Evolutionary conservation across 2,329 filamentous ascomycete species (phyloP), one percentile per base, ranked within the genome.

Genomic region (Raffaelea ambrosiae): DNA sequence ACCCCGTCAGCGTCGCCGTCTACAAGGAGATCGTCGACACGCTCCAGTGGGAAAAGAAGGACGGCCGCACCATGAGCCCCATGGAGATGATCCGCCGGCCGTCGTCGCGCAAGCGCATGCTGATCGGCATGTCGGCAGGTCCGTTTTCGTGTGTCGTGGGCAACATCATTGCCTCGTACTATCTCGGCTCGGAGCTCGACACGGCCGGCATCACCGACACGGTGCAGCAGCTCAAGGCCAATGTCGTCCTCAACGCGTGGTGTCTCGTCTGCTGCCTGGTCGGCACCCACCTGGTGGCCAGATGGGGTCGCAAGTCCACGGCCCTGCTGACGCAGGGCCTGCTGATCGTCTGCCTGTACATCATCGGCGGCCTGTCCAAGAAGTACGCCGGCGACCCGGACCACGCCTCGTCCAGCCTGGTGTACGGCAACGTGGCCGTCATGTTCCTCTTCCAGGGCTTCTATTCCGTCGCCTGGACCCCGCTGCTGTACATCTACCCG

Each of bases 21-120:
- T 70, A 63, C 58, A 66, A 68, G 49, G 67, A 72, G 53, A 76
- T 76, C 35, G 53, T 66, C n/a, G 69, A 72, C 47, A 69, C 70
- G 8, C 56, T 71, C 13, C 62, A 64, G 41, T 71, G 62, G 61
- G 70, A 72, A 51, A 71, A 67, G 54, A 65, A 68, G 46, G 59
- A 61, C 43, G 63, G 62, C 7, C 57, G 61, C 18, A 63, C 57
- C 5, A 57, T 69, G 57, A 64, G 59, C 22, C 56, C 62, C 2
- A 57, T 58, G 23, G 49, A 70, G 49, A 63, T 68, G 35, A 51
- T 66, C 36, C 65, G 59, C 43, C 64, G 64, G 7, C 64, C 63
- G 1, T 50, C 56, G 5, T 58, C 63, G 1, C 54, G 66, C 29
- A 66, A 63, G 49, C 58, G 69, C 20, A 51, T 71, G 7, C 53